These are phyloP conservation scores for Prunus mume DNA, from an alignment of 306 rosid species.

Conservation along the genomic window DNA sequence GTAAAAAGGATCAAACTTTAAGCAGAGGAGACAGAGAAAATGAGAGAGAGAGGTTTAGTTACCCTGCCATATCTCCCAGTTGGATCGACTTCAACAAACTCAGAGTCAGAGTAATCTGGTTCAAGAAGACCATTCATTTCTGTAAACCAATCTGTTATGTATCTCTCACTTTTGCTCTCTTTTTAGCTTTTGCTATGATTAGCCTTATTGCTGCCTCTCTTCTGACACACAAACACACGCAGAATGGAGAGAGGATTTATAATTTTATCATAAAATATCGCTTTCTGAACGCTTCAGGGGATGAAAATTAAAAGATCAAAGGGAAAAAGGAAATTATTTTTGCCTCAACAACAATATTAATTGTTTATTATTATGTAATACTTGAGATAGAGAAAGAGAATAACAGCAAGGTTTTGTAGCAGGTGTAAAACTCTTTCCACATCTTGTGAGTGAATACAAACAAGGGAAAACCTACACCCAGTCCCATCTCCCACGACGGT, in stretches of 20 bases:
- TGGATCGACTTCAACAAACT: constrained; percentile 92
- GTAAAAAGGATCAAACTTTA: constrained; percentile 24
- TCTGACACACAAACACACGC: constrained; percentile 33
- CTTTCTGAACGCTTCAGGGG: not conserved
- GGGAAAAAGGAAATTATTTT: not conserved
- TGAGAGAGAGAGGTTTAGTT: constrained; percentile 8
- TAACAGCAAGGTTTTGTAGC: not conserved
- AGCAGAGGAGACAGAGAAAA: not conserved
- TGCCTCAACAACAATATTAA: not conserved
- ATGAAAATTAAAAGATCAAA: not conserved
- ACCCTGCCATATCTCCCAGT: constrained; percentile 99
- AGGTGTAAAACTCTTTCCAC: not conserved
- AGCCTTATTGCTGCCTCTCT: constrained; percentile 14
- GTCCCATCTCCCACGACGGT: not conserved
- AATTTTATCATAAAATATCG: not conserved
- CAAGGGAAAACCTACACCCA: not conserved
- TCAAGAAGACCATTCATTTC: constrained; percentile 66
- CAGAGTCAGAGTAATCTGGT: constrained; percentile 55
- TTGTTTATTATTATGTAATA: not conserved
- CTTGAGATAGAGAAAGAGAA: not conserved
- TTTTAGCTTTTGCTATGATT: constrained; percentile 1
- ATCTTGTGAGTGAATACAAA: not conserved
- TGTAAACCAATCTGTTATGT: not conserved
- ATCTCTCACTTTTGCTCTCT: not conserved
- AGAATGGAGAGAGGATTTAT: not conserved